These are phyloP conservation scores for Pleurozium schreberi DNA, from an alignment of 225 moss, liverwort and hornwort genomes.

Conservation along the genomic window DNA sequence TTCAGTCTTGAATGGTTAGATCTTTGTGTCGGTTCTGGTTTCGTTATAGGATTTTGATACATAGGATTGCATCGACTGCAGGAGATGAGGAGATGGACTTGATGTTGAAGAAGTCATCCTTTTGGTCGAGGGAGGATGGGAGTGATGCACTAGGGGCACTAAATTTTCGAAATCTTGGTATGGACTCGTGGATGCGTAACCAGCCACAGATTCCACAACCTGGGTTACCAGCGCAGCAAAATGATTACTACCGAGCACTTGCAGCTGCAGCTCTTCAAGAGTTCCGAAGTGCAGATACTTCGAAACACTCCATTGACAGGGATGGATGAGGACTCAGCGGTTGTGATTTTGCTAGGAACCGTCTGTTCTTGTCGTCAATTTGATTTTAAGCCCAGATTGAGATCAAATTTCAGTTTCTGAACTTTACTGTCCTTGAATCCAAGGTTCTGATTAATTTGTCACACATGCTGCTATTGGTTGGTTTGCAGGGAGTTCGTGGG, in stretches of 20 bases:
- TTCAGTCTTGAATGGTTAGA: neutral
- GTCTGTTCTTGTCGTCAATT: neutral
- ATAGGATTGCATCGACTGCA: constrained; percentile 9
- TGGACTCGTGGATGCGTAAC: constrained; percentile 63
- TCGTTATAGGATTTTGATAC: neutral
- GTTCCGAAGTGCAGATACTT: constrained; percentile 39
- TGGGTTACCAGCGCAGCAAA: constrained; percentile 33
- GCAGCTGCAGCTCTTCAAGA: constrained; percentile 93
- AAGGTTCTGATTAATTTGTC: neutral
- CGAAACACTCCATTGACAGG: constrained; percentile 44
- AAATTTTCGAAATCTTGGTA: constrained; percentile 30
- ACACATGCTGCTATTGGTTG: neutral
- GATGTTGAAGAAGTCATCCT: constrained; percentile 54
- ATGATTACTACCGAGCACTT: constrained; percentile 64
- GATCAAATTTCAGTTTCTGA: neutral
- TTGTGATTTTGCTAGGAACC: neutral
- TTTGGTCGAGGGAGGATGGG: constrained; percentile 49
- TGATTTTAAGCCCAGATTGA: neutral
- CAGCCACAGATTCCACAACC: constrained; percentile 27
- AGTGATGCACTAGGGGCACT: constrained; percentile 20
- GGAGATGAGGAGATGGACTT: constrained; percentile 80
- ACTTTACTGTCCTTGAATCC: neutral
- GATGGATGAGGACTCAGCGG: neutral
- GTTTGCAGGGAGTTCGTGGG: constrained; percentile 74
- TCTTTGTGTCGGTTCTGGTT: constrained; percentile 2